Conservation (phyloP, 1,139 yeast genomes). For the Hansenula anomala region DNA sequence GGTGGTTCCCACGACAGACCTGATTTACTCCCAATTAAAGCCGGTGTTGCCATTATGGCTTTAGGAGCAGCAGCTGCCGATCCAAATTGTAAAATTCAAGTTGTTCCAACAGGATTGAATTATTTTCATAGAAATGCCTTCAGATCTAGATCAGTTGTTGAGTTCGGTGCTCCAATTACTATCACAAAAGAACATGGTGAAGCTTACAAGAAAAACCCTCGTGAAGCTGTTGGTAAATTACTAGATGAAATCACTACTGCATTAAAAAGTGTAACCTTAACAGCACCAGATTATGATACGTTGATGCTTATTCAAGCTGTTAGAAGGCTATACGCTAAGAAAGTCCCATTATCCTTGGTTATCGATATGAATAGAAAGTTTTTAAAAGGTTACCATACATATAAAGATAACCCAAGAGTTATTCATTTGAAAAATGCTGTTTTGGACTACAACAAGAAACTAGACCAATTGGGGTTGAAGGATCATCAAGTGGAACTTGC, state of each 20-base stretch:
- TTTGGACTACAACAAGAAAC: conserved; percentile 45
- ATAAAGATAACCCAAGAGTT: conserved; percentile 52
- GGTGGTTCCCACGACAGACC: conserved; percentile 84
- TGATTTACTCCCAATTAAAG: conserved; percentile 66
- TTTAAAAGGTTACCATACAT: conserved; percentile 59
- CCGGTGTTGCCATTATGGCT: conserved; percentile 83
- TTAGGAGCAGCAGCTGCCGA: conserved; percentile 64
- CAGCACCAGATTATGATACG: conserved; percentile 72
- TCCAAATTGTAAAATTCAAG: conserved; percentile 49
- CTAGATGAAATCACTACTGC: conserved; percentile 53
- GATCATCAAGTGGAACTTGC: conserved; percentile 64
- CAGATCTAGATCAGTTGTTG: conserved; percentile 73
- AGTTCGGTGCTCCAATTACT: conserved; percentile 66
- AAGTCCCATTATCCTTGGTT: conserved; percentile 57
- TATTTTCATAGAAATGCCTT: conserved; percentile 75
- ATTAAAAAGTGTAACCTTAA: conserved; percentile 64
- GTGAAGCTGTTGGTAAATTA: conserved; percentile 52
- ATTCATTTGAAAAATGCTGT: conserved; percentile 48
- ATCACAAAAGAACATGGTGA: conserved; percentile 48
- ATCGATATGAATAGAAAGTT: conserved; percentile 71
- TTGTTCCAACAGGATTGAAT: conserved; percentile 74
- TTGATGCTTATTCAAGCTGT: conserved; percentile 74
- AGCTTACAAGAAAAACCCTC: conserved; percentile 49
- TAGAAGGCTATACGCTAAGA: conserved; percentile 59
- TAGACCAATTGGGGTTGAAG: conserved; percentile 53